Evolutionary conservation across 495 filamentous ascomycete genomes (phyloP), one percentile per base, ranked within the genome.

Genomic region (Penicillium silybi): DNA sequence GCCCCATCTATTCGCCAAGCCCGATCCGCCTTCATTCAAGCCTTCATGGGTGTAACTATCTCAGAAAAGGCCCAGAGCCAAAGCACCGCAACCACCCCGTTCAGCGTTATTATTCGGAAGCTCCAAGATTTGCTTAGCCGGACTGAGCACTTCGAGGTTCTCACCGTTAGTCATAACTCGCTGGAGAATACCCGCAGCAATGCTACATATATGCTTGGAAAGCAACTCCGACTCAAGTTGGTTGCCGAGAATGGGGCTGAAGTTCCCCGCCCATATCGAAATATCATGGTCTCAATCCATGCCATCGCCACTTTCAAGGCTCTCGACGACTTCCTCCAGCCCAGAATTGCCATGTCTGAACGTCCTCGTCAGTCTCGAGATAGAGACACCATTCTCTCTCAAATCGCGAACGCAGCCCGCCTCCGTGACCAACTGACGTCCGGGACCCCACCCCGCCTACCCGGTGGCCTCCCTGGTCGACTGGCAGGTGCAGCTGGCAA

Each of bases 281-380:
- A 91, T 53, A 90, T 97, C 54, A 96, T 95, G 86, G 92, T 99
- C 15, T 92, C 90, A 5, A 97, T 99, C 53, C 95, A 99, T 69
- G 95, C 95, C 25, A 97, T 99, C 65, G 92, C 95, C 8, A 96
- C 91, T 0, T 97, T 99, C 71, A 97, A 97, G 64, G 87, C 93
- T 2, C 72, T 99, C 25, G 93, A 97, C 62, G 95, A 99, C 65
- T 99, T 97, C 71, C 76, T 99, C 39, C 84, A 92, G 46, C 93
- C 95, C 2, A 78, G 92, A 47, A 96, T 99, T 48, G 89, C 76
- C 58, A 58, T 95, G 18, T 83, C 88, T 0, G 92, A 97, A 53
- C 83, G 90, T 15, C 88, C 93, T 20, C 80, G 86, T 45, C 76
- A 73, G 8, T 77, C 85, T 22, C 80, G 87, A 53, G 72, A 71